phyloP scores from a whole-genome alignment of 768 basidiomycete genomes.

The Boletus rex-veris region DNA sequence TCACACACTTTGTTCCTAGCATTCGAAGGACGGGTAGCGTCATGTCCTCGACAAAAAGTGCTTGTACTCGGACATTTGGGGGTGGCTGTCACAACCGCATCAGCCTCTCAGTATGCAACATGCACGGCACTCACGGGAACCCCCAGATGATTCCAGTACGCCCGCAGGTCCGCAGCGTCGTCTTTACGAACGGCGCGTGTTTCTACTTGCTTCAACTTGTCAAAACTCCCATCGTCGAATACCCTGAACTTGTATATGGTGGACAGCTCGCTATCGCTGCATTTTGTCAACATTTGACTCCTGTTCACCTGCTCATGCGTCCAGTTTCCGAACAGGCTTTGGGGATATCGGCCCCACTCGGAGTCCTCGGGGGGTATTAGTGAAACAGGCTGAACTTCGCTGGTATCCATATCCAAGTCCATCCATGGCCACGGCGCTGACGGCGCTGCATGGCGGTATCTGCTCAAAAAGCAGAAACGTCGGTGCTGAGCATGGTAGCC shows the following conservation, averaged over 20 bases:
- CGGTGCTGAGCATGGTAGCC: neutral
- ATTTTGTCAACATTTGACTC: slow-evolving; percentile 33
- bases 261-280: slow-evolving; percentile 12
- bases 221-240: slow-evolving; percentile 16
- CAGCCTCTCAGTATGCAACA: neutral
- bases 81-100: slow-evolving; percentile 20
- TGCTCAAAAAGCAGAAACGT: neutral
- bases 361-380: neutral
- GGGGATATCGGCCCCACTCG: slow-evolving; percentile 44
- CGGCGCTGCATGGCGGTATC: slow-evolving; percentile 36
- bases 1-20: slow-evolving; percentile 36
- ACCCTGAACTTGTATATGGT: slow-evolving; percentile 20
- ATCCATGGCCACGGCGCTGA: slow-evolving; percentile 42
- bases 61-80: slow-evolving; percentile 29
- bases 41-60: slow-evolving; percentile 39
- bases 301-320: slow-evolving; percentile 39
- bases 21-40: slow-evolving; percentile 36
- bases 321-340: slow-evolving; percentile 53
- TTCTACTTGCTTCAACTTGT: slow-evolving; percentile 1
- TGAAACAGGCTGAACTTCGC: neutral
- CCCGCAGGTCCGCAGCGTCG: slow-evolving; percentile 10
- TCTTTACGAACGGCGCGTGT: slow-evolving; percentile 10
- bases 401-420: slow-evolving; percentile 22
- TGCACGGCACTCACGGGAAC: slow-evolving; percentile 20
- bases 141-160: slow-evolving; percentile 30